Evolutionary conservation across 108 stramenopile species (phyloP).

Genomic region (Aureococcus anophagefferens): DNA sequence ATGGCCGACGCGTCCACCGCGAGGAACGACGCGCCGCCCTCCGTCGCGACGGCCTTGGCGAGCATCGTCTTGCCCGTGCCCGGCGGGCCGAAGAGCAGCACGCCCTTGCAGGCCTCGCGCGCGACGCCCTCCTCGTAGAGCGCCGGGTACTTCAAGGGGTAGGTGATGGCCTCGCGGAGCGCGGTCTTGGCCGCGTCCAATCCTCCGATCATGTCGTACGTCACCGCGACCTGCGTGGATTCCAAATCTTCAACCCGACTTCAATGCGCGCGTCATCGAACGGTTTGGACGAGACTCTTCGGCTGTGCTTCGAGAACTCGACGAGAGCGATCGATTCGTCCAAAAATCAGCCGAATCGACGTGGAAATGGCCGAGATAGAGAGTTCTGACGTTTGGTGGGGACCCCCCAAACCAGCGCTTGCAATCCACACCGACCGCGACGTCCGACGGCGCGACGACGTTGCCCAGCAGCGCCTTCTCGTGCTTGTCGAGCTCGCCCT

Average conservation of each 20-base stretch:
- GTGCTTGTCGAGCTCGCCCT: slow-evolving; percentile 54
- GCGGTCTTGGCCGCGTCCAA: slow-evolving; percentile 79
- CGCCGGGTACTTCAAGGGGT: slow-evolving; percentile 86
- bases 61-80: slow-evolving; percentile 83
- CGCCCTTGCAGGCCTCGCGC: slow-evolving; percentile 83
- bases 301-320: too few relatives aligned
- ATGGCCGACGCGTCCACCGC: slow-evolving; percentile 89
- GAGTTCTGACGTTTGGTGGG: too few relatives aligned
- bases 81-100: slow-evolving; percentile 88
- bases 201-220: slow-evolving; percentile 91
- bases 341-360: too few relatives aligned
- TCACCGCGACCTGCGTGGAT: too few relatives aligned
- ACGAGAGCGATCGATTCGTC: too few relatives aligned
- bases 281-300: too few relatives aligned
- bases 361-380: too few relatives aligned
- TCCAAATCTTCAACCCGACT: too few relatives aligned
- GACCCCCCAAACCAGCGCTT: too few relatives aligned
- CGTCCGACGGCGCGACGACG: slow-evolving; percentile 72
- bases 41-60: slow-evolving; percentile 95
- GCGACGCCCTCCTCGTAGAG: slow-evolving; percentile 89
- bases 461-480: slow-evolving; percentile 59
- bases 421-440: too few relatives aligned
- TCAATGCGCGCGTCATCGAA: too few relatives aligned
- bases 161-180: slow-evolving; percentile 85
- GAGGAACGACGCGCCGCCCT: slow-evolving; percentile 90